These are phyloP conservation scores for Pythium vanterpoolii DNA, from an alignment of 352 stramenopile species.

Conservation along the genomic window DNA sequence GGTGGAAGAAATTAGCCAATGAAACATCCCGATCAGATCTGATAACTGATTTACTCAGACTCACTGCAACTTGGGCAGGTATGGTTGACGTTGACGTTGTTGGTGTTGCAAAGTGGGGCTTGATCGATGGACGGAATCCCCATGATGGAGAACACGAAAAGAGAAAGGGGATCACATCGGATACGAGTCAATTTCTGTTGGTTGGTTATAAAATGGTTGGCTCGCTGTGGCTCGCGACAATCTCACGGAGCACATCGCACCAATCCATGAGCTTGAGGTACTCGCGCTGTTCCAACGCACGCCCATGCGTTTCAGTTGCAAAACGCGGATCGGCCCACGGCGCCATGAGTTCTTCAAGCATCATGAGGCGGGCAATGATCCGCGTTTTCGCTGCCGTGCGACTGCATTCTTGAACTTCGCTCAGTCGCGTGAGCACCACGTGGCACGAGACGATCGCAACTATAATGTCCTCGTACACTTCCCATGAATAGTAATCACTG, in stretches of 20 bases:
- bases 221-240: background rate
- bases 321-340: conserved; percentile 9
- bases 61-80: too few relatives aligned
- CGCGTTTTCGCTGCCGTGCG: background rate
- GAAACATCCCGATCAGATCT: too few relatives aligned
- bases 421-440: conserved; percentile 7
- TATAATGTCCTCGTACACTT: conserved; percentile 1
- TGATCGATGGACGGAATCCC: too few relatives aligned
- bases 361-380: background rate
- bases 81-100: too few relatives aligned
- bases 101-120: too few relatives aligned
- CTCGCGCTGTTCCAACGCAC: background rate
- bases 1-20: too few relatives aligned
- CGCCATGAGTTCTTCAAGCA: background rate
- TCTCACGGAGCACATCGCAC: conserved; percentile 3
- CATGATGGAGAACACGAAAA: too few relatives aligned
- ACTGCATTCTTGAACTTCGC: background rate
- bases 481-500: background rate
- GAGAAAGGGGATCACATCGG: too few relatives aligned
- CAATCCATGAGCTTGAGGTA: conserved; percentile 12
- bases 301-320: background rate
- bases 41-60: too few relatives aligned
- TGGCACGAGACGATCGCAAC: conserved; percentile 7
- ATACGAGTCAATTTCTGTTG: background rate
- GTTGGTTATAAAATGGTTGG: background rate